phyloP scores from a whole-genome alignment of 2,329 filamentous ascomycete species.

The Blumeria graminis region DNA sequence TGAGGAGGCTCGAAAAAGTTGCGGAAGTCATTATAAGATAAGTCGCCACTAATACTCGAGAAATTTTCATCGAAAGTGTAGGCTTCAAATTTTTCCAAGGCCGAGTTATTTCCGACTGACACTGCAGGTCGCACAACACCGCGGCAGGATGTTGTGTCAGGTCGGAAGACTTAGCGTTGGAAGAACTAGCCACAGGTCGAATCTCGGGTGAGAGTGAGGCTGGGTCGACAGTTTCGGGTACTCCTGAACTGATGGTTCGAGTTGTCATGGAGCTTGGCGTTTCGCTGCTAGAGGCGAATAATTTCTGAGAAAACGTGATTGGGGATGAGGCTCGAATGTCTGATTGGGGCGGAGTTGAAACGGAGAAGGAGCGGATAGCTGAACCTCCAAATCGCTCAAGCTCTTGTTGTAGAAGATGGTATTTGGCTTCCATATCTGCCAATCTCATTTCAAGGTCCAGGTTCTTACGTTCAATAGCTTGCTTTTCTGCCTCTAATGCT shows the following conservation, averaged over 20 bases:
- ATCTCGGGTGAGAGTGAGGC: conserved; percentile 35
- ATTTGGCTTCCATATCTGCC: conserved; percentile 12
- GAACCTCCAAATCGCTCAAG: conserved; percentile 10
- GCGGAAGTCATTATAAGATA: conserved; percentile 42
- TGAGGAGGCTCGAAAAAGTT: conserved; percentile 42
- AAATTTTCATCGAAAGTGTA: conserved; percentile 11
- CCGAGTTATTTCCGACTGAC: conserved; percentile 50
- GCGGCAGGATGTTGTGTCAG: conserved; percentile 99
- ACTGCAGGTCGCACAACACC: conserved; percentile 99
- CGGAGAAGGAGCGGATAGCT: conserved; percentile 20
- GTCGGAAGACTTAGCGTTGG: conserved; percentile 32
- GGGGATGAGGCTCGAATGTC: conserved; percentile 17
- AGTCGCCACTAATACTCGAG: conserved; percentile 27
- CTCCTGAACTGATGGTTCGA: conserved; percentile 9
- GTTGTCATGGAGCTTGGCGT: conserved; percentile 6
- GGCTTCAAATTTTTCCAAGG: conserved; percentile 13
- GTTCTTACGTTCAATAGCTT: conserved; percentile 44
- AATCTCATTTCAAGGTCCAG: conserved; percentile 42
- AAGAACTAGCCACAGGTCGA: conserved; percentile 24
- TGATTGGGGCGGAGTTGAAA: conserved; percentile 21
- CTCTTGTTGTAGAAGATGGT: conserved; percentile 10
- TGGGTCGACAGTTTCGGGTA: conserved; percentile 30
- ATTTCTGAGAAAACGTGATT: conserved; percentile 31
- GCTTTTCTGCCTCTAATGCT: conserved; percentile 43
- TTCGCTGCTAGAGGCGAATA: conserved; percentile 25